Conservation (phyloP, 1,284 basidiomycete species). For the Cutaneotrichosporon sp. region DNA sequence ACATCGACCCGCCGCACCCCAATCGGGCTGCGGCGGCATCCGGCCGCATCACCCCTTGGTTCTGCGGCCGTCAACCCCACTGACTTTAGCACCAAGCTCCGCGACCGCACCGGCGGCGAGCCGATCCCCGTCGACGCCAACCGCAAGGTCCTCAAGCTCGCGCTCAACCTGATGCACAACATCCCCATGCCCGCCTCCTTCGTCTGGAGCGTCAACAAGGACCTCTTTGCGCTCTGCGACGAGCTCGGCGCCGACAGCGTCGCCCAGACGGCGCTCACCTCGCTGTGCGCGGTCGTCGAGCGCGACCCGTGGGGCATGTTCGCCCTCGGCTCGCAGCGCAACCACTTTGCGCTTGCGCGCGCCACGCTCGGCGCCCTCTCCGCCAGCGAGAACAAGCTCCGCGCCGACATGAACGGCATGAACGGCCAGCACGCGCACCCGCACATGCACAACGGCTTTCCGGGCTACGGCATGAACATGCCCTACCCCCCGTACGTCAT, state of each 20-base stretch:
- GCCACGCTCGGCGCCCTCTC: conserved; percentile 12
- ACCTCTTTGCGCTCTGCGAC: conserved; percentile 27
- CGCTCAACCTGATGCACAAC: conserved; percentile 25
- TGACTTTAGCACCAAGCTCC: conserved; percentile 11
- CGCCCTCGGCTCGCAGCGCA: conserved; percentile 6
- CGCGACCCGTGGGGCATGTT: conserved; percentile 21
- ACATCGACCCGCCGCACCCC: no score
- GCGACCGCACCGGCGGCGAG: neutral
- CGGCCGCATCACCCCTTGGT: neutral
- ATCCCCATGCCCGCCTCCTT: conserved; percentile 18
- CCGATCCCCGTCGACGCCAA: conserved; percentile 16
- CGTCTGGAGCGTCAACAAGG: conserved; percentile 17
- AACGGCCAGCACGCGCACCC: neutral
- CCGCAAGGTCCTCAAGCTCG: conserved; percentile 22
- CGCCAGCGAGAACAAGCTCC: conserved; percentile 1
- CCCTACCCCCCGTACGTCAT: no score
- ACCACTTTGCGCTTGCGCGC: conserved; percentile 13
- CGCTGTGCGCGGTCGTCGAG: conserved; percentile 12
- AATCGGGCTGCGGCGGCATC: neutral
- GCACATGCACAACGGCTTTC: no score
- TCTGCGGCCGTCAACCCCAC: neutral
- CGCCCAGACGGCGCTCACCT: conserved; percentile 19
- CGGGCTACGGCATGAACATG: no score
- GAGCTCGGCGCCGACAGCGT: conserved; percentile 12
- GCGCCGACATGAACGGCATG: no score